Conservation (phyloP, 345 rosid genomes). For the Syzygium grande region DNA sequence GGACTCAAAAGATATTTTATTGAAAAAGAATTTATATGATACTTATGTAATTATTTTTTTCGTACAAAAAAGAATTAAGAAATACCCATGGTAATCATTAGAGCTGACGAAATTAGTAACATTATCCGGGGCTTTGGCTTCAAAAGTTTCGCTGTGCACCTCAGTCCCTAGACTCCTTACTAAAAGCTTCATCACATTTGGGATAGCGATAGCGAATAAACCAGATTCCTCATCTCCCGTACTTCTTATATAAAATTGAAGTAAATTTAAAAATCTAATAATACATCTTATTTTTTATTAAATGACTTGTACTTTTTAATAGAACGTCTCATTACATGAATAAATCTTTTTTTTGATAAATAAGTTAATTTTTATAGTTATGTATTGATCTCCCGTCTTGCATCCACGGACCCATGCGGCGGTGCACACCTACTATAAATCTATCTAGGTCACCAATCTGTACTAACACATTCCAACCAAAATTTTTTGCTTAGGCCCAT, state of each 20-base stretch:
- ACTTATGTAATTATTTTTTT: neutral
- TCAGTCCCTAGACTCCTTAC: too few species aligned
- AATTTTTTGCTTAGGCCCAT: neutral
- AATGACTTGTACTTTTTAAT: neutral
- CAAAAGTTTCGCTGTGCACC: too few species aligned
- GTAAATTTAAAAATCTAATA: neutral
- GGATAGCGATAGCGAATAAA: too few species aligned
- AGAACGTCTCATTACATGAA: neutral
- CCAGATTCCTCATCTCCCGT: too few species aligned
- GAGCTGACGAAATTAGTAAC: neutral
- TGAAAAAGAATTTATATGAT: neutral
- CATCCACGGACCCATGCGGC: neutral
- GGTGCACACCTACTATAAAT: neutral
- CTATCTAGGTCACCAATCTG: neutral
- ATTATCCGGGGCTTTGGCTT: too few species aligned
- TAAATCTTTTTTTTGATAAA: neutral
- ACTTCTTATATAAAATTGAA: neutral
- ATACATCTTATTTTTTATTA: neutral
- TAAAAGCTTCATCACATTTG: too few species aligned
- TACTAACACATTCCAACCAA: neutral
- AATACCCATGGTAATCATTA: too few species aligned
- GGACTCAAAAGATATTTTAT: neutral
- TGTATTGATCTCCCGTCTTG: neutral
- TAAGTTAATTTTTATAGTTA: neutral
- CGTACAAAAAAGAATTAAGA: accelerated